Base-by-base conservation (phyloP, 306 rosid species). In the Dryas drummondii region DNA sequence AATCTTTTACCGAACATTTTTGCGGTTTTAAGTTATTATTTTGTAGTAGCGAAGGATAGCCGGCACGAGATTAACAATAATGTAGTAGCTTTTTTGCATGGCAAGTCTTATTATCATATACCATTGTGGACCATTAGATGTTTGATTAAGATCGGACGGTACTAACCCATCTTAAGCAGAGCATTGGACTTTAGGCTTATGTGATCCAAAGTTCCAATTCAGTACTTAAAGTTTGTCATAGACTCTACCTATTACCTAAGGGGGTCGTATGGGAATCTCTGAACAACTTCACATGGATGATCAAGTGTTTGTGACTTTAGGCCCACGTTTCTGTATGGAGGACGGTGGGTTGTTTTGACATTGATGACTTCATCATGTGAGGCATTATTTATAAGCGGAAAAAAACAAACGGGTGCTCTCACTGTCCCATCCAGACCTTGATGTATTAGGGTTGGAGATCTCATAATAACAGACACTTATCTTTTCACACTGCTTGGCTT, bases 241-340 rank as follows among this genome's bases (percentile, higher is more conserved):
- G 16, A 22, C 22, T 22, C 22, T 22, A 22, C 22, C 22, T 22
- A 22, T 22, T 13, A 50, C 63, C 71, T 37, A 26, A 1, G 19
- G n/a, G 15, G 17, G 3, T 72, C 6, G 44, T 26, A 9, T 69
- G 27, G 45, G 81, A 81, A 60, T 77, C 65, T 76, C 78, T 70
- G 84, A 50, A 70, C 49, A 71, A 12, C 9, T 10, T 65, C 78
- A 71, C 78, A 71, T 76, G 78, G 55, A 71, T 48, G 16, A 50
- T 27, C 37, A 32, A 32, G 37, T 32, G 37, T 1, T 32, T 32
- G 37, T 32, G 37, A 32, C 49, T 68, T 69, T 46, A 55, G 76
- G 60, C 84, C 78, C 62, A 47, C 70, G 32, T 16, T 42, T 68
- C 42, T 45, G 72, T 22, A 59, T 19, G 15, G 37, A 45, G 37